phyloP scores from a whole-genome alignment of 2,329 filamentous ascomycete species.

The Xylaria sp. region DNA sequence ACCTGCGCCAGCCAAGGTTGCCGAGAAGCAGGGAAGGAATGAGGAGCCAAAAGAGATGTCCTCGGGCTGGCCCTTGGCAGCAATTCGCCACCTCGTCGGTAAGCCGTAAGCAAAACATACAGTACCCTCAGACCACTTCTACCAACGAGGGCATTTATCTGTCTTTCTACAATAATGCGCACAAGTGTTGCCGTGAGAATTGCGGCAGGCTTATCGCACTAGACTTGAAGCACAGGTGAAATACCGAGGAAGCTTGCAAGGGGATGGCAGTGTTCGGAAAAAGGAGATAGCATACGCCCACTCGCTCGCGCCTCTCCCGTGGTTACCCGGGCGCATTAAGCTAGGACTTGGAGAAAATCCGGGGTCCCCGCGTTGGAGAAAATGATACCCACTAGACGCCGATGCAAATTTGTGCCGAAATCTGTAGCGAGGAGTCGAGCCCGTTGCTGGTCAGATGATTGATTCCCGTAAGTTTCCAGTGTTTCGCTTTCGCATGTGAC shows the following conservation, averaged over 20 bases:
- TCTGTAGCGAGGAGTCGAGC: background rate
- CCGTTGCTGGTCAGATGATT: background rate
- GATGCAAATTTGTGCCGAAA: background rate
- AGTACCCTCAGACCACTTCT: background rate
- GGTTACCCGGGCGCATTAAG: background rate
- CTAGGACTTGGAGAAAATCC: slow-evolving; percentile 6
- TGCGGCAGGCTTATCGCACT: background rate
- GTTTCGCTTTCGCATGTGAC: background rate
- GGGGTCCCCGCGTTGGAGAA: background rate
- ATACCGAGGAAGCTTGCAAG: too few relatives aligned
- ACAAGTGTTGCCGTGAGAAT: background rate
- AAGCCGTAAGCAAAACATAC: background rate
- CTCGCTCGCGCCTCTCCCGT: too few relatives aligned
- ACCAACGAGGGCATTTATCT: background rate
- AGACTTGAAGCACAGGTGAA: too few relatives aligned
- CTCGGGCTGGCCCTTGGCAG: slow-evolving; percentile 4
- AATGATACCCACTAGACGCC: too few relatives aligned
- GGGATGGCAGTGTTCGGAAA: too few relatives aligned
- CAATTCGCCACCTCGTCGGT: background rate
- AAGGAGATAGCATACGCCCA: too few relatives aligned
- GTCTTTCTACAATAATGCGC: too few relatives aligned
- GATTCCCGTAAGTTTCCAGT: background rate
- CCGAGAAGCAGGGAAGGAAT: background rate
- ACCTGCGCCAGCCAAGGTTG: background rate
- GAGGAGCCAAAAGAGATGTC: slow-evolving; percentile 8